Evolutionary conservation across 495 filamentous ascomycete species (phyloP).

Genomic region (Aspergillus panamensis): DNA sequence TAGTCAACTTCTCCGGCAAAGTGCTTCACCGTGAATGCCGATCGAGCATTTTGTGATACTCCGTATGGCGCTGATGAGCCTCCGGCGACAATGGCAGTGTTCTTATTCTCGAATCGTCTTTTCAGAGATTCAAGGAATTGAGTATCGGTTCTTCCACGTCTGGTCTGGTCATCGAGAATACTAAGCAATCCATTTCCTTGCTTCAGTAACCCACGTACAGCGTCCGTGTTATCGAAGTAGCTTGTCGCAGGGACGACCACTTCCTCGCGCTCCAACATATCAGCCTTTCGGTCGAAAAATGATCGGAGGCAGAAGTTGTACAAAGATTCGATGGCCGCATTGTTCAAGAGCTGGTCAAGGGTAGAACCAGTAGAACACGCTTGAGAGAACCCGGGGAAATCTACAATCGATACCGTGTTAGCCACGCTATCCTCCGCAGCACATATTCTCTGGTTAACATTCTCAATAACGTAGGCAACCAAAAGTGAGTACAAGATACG

Average conservation of each 20-base stretch:
- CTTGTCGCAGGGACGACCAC: conserved; percentile 83
- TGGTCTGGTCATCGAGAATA: conserved; percentile 93
- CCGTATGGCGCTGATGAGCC: conserved; percentile 65
- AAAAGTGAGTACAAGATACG: conserved; percentile 93
- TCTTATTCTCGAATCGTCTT: conserved; percentile 92
- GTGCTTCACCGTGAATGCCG: conserved; percentile 86
- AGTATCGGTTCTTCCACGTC: conserved; percentile 78
- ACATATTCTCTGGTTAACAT: conserved; percentile 84
- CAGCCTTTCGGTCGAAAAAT: conserved; percentile 91
- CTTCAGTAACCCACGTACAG: conserved; percentile 85
- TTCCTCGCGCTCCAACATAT: conserved; percentile 89
- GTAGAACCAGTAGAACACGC: conserved; percentile 74
- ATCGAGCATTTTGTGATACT: conserved; percentile 66
- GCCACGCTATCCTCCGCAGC: conserved; percentile 81
- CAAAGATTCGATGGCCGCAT: conserved; percentile 84
- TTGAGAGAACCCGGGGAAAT: conserved; percentile 94
- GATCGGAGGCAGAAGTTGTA: conserved; percentile 92
- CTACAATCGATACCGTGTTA: conserved; percentile 91
- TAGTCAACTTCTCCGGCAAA: conserved; percentile 98
- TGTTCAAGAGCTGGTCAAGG: conserved; percentile 90
- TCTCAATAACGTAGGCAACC: conserved; percentile 89
- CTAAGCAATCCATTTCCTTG: conserved; percentile 86
- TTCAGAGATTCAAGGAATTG: conserved; percentile 86
- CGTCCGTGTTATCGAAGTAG: conserved; percentile 97
- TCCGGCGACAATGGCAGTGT: conserved; percentile 78